A percentile compares a stretch with the other conserved stretches of the same genome.
Evolutionary conservation across 164 flowering plant genomes (phyloP).

Genomic region (Euptelea pleiosperma): DNA sequence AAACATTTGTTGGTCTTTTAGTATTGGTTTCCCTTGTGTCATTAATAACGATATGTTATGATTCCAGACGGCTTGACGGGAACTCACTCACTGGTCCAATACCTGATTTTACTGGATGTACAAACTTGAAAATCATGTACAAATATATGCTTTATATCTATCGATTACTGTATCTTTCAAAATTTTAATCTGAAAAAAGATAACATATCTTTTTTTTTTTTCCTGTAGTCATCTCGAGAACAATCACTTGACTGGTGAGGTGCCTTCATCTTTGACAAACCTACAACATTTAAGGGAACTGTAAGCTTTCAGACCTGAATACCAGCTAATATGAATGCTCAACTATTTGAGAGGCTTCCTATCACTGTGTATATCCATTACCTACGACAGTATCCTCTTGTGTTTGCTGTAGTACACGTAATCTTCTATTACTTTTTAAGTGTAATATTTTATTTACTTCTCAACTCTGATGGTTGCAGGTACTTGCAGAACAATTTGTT

Average conservation of each 20-base stretch:
- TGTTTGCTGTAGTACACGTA: background rate
- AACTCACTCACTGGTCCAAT: conserved; percentile 77
- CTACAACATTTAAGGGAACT: conserved; percentile 70
- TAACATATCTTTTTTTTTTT: conserved; percentile 16
- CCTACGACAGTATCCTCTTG: too few relatives aligned
- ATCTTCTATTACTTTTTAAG: background rate
- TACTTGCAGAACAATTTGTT: conserved; percentile 79
- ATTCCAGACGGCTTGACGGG: conserved; percentile 85
- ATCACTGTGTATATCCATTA: too few relatives aligned
- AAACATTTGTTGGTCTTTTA: background rate
- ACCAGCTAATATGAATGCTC: background rate
- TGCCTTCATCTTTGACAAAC: conserved; percentile 67
- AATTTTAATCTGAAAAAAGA: background rate
- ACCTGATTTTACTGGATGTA: conserved; percentile 83
- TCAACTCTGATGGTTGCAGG: conserved; percentile 50
- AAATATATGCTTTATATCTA: background rate
- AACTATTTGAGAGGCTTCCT: too few relatives aligned
- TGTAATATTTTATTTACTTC: background rate
- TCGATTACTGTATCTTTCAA: background rate
- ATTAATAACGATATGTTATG: conserved; percentile 12
- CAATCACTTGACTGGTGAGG: conserved; percentile 73
- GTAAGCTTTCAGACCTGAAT: conserved; percentile 48
- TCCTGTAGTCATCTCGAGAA: conserved; percentile 82
- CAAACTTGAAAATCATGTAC: conserved; percentile 69
- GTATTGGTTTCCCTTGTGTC: background rate